Base-by-base conservation (phyloP, 192 early-diverging fungal species). In the Coemansia reversa region DNA sequence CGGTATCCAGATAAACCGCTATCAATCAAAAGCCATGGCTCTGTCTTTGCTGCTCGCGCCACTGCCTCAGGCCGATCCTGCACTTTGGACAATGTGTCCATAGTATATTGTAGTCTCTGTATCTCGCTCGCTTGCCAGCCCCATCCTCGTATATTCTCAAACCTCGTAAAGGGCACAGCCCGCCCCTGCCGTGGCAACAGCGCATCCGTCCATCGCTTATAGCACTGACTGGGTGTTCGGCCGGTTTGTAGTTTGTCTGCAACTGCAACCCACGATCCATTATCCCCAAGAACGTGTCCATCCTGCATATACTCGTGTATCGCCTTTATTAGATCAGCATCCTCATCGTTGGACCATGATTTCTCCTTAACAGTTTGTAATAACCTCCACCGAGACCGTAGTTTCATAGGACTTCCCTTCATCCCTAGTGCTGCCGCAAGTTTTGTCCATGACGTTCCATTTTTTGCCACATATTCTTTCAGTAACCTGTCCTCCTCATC, bases 21-120 rank as follows among this genome's bases (percentile, higher is more conserved):
- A 19, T 48, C 48, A 3, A 47, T 22, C 19, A 80, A 51, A 5
- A 80, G 65, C 77, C 77, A 80, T 5, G 77, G 77, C 60, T 80
- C 77, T 7, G 23, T 25, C 14, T 55, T 4, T 30, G 50, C 49
- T 20, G 65, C 68, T 7, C 5, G 18, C 2, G 53, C 18, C 11
- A 71, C n/a, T 1, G 14, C 50, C 0, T 49, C 30, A 0, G 29
- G 28, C 4, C 67, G 14, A 8, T 62, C 72, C 8, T 54, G 42
- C 11, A 67, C 29, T 2, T 55, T 22, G 19, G 47, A 30, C 5
- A 67, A 55, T 23, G 32, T 52, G 28, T 50, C 60, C 7, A 74
- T 25, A n/a, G 65, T 62, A 0, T 47, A 32, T 9, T 22, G 48
- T 22, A 80, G 32, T 5, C 63, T 61, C 24, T 5, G 12, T 5